Percentiles rank a stretch among this genome's conserved stretches.
phyloP scores from a whole-genome alignment of 116 monocot species.

The Phalaenopsis hybrid region DNA sequence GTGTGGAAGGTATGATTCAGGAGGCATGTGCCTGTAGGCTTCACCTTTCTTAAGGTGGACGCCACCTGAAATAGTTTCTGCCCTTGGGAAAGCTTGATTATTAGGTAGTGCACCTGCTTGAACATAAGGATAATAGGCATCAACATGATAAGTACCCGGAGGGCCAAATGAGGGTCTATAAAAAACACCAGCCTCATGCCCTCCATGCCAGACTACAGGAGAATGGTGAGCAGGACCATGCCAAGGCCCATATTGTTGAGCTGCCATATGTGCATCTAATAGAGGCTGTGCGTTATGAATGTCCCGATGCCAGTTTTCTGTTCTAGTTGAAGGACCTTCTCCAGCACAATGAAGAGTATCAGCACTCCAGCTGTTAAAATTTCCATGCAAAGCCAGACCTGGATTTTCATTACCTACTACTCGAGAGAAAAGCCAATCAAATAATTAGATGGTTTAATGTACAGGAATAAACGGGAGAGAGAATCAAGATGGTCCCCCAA shows the following conservation, averaged over 20 bases:
- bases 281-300: slow-evolving; percentile 24
- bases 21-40: slow-evolving; percentile 28
- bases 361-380: slow-evolving; percentile 22
- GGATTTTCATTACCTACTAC: slow-evolving; percentile 15
- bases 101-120: slow-evolving; percentile 25
- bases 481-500: no score
- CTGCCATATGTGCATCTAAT: slow-evolving; percentile 22
- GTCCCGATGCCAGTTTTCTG: slow-evolving; percentile 37
- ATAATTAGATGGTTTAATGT: background rate
- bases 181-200: slow-evolving; percentile 37
- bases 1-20: slow-evolving; percentile 43
- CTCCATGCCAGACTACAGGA: slow-evolving; percentile 60
- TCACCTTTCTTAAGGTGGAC: slow-evolving; percentile 38
- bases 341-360: slow-evolving; percentile 19
- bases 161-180: slow-evolving; percentile 37
- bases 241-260: slow-evolving; percentile 54
- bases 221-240: slow-evolving; percentile 35
- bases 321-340: slow-evolving; percentile 12
- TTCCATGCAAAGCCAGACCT: slow-evolving; percentile 18
- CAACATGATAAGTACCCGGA: slow-evolving; percentile 45
- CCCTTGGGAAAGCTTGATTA: slow-evolving; percentile 31
- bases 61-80: slow-evolving; percentile 29
- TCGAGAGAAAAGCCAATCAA: slow-evolving; percentile 8
- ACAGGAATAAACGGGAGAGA: no score
- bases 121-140: slow-evolving; percentile 49